These are phyloP conservation scores for Kurtzmaniella quercitrusa DNA, from an alignment of 1,139 yeast species.

Conservation along the genomic window DNA sequence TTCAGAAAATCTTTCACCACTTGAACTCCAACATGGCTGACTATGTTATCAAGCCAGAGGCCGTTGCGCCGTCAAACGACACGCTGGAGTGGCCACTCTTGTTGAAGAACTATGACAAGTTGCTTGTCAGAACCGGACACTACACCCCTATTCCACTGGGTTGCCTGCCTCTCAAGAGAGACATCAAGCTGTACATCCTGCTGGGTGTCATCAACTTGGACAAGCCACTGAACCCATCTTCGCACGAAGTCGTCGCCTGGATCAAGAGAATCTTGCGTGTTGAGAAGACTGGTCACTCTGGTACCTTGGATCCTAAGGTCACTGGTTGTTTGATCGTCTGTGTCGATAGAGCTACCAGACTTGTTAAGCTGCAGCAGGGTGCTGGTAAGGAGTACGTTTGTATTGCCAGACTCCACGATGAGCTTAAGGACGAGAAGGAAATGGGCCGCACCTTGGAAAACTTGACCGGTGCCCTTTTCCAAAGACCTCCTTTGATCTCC, in stretches of 20 bases:
- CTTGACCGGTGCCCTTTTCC: constrained; percentile 97
- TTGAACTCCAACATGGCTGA: constrained; percentile 43
- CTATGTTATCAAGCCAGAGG: constrained; percentile 86
- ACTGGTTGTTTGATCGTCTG: constrained; percentile 97
- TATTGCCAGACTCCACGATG: constrained; percentile 92
- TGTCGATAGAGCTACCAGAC: constrained; percentile 95
- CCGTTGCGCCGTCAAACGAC: constrained; percentile 72
- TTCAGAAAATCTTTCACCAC: constrained; percentile 1
- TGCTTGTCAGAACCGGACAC: constrained; percentile 92
- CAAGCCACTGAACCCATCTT: constrained; percentile 96
- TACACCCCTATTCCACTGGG: constrained; percentile 97
- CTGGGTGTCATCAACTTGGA: constrained; percentile 97
- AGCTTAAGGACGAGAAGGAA: constrained; percentile 85
- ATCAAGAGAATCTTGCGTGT: constrained; percentile 90
- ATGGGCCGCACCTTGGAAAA: constrained; percentile 86
- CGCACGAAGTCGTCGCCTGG: constrained; percentile 99
- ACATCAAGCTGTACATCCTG: constrained; percentile 80
- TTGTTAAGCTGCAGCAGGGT: constrained; percentile 98
- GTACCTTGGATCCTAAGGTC: constrained; percentile 98
- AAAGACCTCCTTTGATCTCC: constrained; percentile 97
- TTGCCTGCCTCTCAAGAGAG: constrained; percentile 91
- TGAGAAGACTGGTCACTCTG: constrained; percentile 98
- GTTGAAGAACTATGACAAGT: constrained; percentile 88
- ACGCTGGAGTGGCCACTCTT: constrained; percentile 95
- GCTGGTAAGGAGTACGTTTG: constrained; percentile 99